Evolutionary conservation across 768 basidiomycete species (phyloP).

Genomic region (Podaxis sp.): DNA sequence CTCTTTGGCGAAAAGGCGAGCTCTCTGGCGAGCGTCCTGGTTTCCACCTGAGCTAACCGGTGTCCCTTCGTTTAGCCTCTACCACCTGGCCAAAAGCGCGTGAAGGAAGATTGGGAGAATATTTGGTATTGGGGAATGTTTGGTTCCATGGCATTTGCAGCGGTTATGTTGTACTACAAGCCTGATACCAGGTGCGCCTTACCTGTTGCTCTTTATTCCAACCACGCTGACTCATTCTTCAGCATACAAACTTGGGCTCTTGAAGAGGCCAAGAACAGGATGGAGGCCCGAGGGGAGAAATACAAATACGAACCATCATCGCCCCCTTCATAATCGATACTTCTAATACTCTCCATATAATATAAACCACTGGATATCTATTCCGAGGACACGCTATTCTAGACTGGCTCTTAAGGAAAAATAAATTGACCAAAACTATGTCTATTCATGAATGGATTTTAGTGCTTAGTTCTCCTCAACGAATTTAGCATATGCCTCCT

Average conservation of each 20-base stretch:
- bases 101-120: conserved; percentile 89
- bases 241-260: conserved; percentile 94
- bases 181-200: conserved; percentile 84
- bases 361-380: conserved; percentile 9
- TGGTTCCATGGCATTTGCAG: conserved; percentile 75
- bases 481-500: conserved; percentile 64
- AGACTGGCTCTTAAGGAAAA: not conserved
- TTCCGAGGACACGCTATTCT: conserved; percentile 6
- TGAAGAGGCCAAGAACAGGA: conserved; percentile 82
- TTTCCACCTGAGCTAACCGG: not conserved
- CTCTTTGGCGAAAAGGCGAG: conserved; percentile 88
- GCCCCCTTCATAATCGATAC: conserved; percentile 21
- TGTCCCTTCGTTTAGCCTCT: conserved; percentile 51
- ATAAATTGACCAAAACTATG: not conserved
- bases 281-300: conserved; percentile 92
- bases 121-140: conserved; percentile 93
- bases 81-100: conserved; percentile 78
- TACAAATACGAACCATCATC: conserved; percentile 70
- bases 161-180: conserved; percentile 84
- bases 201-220: not conserved
- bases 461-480: conserved; percentile 29
- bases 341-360: not conserved
- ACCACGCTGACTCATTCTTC: conserved; percentile 10
- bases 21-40: conserved; percentile 1
- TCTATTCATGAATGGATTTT: not conserved